These are phyloP conservation scores for Barnettozyma siamensis DNA, from an alignment of 805 yeast species.

Conservation along the genomic window DNA sequence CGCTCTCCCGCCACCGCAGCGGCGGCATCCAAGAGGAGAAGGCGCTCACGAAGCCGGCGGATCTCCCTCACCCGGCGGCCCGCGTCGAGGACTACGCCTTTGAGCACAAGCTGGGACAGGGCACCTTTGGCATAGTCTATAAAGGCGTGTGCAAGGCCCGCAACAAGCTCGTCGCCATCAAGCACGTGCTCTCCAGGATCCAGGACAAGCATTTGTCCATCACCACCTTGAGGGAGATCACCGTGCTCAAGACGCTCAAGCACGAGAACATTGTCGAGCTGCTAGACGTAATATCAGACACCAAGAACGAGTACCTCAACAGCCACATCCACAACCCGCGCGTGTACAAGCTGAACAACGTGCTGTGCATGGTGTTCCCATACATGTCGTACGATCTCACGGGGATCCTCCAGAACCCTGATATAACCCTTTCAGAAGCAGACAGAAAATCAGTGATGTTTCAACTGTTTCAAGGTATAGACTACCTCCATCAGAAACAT, in stretches of 20 bases:
- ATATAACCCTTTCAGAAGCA: slow-evolving; percentile 49
- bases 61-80: slow-evolving; percentile 11
- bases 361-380: slow-evolving; percentile 83
- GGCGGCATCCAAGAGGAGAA: neutral
- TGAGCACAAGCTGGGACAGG: slow-evolving; percentile 59
- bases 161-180: slow-evolving; percentile 68
- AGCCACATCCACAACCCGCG: slow-evolving; percentile 9
- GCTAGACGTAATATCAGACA: slow-evolving; percentile 68
- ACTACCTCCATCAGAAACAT: slow-evolving; percentile 62
- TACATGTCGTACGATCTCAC: slow-evolving; percentile 91
- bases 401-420: slow-evolving; percentile 80
- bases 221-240: slow-evolving; percentile 90
- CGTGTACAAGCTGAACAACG: slow-evolving; percentile 16
- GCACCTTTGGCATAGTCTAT: slow-evolving; percentile 87
- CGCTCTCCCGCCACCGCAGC: slow-evolving; percentile 2
- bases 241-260: slow-evolving; percentile 63
- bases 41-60: neutral
- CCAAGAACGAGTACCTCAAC: slow-evolving; percentile 14
- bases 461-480: slow-evolving; percentile 75
- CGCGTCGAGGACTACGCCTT: slow-evolving; percentile 28
- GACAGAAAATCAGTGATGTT: slow-evolving; percentile 79
- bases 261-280: slow-evolving; percentile 73
- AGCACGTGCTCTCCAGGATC: slow-evolving; percentile 56
- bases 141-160: slow-evolving; percentile 45
- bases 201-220: slow-evolving; percentile 67